Base-by-base conservation (phyloP, 768 basidiomycete genomes). In the Candolleomyces eurysporus region DNA sequence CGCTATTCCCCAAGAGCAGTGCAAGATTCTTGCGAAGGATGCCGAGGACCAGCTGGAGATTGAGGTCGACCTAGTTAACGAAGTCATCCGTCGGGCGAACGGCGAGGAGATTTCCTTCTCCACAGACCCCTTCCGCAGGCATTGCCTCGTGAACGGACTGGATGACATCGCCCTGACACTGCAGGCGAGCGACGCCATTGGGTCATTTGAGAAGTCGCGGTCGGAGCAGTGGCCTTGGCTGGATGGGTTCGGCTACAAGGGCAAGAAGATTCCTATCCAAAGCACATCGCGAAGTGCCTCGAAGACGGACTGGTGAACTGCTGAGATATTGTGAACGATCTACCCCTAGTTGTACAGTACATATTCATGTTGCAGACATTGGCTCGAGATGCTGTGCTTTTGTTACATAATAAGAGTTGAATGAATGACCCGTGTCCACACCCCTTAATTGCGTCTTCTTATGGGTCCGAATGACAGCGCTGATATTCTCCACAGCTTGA, bases 111-210 rank as follows among this genome's bases (percentile, higher is more conserved):
- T 97, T 64, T 60, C 81, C 46, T 99, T 99, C 78, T 79, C 81
- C 43, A 86, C 89, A 53, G 97, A 99, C 75, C 77, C 89, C 0
- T 99, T 98, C 90, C 83, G 96, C 64, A 81, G 93, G 59, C 92
- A 96, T 71, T 96, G 97, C 73, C 77, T 99, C 73, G 73, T 99
- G 75, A 95, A 99, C 69, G 97, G 97, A 36, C 78, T 98, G 65
- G 97, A 99, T 73, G 97, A 98, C 69, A 96, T 99, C 64, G 95
- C 90, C 48, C 79, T 99, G 74, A 99, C 97, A 48, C 79, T 99
- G 79, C 88, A 92, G 73, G 88, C 87, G 71, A 86, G 80, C 36
- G 77, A 77, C 10, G 72, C 81, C n/a, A 97, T 99, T 65, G 79
- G 82, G 62, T 66, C 73, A 48, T 99, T 98, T 68, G 97, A 99